phyloP scores from a whole-genome alignment of 768 basidiomycete genomes.

The Tremella fuciformis region DNA sequence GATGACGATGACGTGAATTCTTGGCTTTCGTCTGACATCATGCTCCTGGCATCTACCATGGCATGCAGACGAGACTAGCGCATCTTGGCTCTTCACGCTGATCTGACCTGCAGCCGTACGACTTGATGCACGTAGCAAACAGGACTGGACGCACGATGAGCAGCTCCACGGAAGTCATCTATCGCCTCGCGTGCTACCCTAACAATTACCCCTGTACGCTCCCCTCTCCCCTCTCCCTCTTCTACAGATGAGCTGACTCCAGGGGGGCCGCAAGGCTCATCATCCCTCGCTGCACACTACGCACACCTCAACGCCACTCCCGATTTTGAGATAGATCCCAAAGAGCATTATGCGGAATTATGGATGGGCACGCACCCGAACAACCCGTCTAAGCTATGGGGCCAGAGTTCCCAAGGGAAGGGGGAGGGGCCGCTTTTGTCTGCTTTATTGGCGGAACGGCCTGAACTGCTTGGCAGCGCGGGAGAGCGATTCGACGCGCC shows the following conservation, averaged over 20 bases:
- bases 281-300: slow-evolving; percentile 29
- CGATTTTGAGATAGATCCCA: slow-evolving; percentile 26
- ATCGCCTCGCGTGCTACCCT: slow-evolving; percentile 15
- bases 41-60: too few species aligned
- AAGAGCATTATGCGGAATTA: slow-evolving; percentile 40
- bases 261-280: slow-evolving; percentile 42
- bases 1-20: too few species aligned
- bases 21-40: too few species aligned
- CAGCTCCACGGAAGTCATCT: slow-evolving; percentile 6
- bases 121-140: too few species aligned
- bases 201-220: slow-evolving; percentile 31
- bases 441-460: slow-evolving; percentile 18
- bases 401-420: background rate
- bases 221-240: background rate
- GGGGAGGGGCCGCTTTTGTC: slow-evolving; percentile 13
- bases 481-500: slow-evolving; percentile 10
- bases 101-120: too few species aligned
- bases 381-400: slow-evolving; percentile 32
- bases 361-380: slow-evolving; percentile 49
- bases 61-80: too few species aligned
- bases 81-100: too few species aligned
- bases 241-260: background rate
- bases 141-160: too few species aligned
- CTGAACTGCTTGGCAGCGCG: slow-evolving; percentile 28
- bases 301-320: slow-evolving; percentile 27